Percentiles rank a stretch among this genome's conserved stretches.
Evolutionary conservation across 2,329 filamentous ascomycete species (phyloP).

Genomic region (Ophiostoma tasmaniense): DNA sequence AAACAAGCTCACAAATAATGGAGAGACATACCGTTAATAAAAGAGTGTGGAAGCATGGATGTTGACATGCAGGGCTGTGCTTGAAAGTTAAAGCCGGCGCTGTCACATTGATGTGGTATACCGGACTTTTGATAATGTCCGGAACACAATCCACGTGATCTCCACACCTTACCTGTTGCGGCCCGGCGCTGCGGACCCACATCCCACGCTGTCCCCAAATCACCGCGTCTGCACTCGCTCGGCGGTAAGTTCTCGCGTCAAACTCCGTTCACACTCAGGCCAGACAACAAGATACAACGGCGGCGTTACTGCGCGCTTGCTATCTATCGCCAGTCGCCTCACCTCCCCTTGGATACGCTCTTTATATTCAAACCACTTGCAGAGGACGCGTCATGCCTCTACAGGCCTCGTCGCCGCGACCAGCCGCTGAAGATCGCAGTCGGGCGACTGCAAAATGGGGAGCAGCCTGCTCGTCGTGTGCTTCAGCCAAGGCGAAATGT

Average conservation of each 20-base stretch:
- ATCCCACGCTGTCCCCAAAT: background rate
- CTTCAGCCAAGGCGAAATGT: conserved; percentile 43
- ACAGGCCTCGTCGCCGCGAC: background rate
- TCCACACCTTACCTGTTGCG: background rate
- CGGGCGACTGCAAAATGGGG: conserved; percentile 36
- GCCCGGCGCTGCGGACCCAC: background rate
- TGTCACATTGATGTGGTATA: too few relatives aligned
- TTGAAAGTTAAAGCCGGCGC: too few relatives aligned
- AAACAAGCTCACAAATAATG: too few relatives aligned
- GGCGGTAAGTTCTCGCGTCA: background rate
- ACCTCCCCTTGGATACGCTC: background rate
- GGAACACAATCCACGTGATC: background rate
- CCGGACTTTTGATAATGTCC: background rate
- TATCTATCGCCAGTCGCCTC: background rate
- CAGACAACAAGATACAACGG: background rate
- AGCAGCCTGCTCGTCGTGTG: conserved; percentile 40
- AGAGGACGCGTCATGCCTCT: conserved; percentile 4
- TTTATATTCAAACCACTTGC: background rate
- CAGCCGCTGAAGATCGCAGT: conserved; percentile 9
- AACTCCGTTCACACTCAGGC: background rate
- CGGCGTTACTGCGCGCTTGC: background rate
- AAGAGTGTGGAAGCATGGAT: too few relatives aligned
- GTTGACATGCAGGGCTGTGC: too few relatives aligned
- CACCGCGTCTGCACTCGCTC: background rate
- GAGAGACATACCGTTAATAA: too few relatives aligned